Evolutionary conservation across 371 early-diverging fungal genomes (phyloP), one percentile per base, ranked within the genome.

Genomic region (Mucor irregularis): DNA sequence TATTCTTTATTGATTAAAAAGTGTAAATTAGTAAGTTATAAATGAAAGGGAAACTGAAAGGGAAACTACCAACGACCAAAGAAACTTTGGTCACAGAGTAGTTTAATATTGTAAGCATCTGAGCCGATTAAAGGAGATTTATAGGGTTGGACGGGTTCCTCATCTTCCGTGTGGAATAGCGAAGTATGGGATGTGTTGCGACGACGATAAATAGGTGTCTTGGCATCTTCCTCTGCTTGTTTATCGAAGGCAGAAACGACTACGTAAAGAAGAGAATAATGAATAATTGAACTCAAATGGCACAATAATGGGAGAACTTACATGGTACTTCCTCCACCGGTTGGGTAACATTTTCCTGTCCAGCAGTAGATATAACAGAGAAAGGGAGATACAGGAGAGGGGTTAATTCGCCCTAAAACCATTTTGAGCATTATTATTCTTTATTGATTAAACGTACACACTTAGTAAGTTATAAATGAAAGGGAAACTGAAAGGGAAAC

Each of bases 1-100:
- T 10, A 30, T 30, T 30, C 10, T 30, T 30, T 30, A 30, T 30
- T n/a, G n/a, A n/a, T n/a, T n/a, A n/a, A n/a, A n/a, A 3, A 38
- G 10, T 14, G 9, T 35, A 47, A 17, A 47, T 30, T 19, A 47
- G 11, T 30, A 47, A 47, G 4, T 30, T 30, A 7, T 7, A 11
- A 31, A 3, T 16, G 19, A 38, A n/a, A 38, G 19, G 19, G 5
- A 5, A 16, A 4, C 38, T 21, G n/a, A n/a, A 21, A 21, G 19
- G 17, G 17, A 38, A 38, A 6, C 3, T 2, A 44, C 25, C n/a
- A 43, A 30, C 30, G 42, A 4, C 55, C 55, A 30, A 54, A 54
- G 13, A 54, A 54, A 29, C 55, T 54, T 54, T 54, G 46, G 10
- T 54, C 47, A 21, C 55, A 54, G 38, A 54, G 55, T 4, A 38